Evolutionary conservation across 805 yeast genomes (phyloP).

Genomic region (Ogataea parapolymorpha): DNA sequence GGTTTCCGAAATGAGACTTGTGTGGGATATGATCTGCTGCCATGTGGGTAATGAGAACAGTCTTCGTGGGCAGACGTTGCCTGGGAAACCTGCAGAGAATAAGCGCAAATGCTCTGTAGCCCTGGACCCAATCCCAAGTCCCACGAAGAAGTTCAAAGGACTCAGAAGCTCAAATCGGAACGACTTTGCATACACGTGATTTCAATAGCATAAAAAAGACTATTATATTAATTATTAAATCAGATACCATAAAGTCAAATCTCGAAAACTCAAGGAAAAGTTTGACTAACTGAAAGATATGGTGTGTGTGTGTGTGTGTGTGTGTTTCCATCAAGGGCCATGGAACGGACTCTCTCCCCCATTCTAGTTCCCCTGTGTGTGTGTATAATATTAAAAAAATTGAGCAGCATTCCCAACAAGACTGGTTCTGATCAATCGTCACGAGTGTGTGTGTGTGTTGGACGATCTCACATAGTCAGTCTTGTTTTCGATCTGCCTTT

Average conservation of each 20-base stretch:
- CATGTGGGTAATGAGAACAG: slow-evolving; percentile 19
- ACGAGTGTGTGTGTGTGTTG: slow-evolving; percentile 16
- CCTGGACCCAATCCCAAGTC: slow-evolving; percentile 1
- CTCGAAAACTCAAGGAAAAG: slow-evolving; percentile 10
- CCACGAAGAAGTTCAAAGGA: slow-evolving; percentile 18
- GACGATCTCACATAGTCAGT: background rate
- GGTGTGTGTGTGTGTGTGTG: slow-evolving; percentile 11
- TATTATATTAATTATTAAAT: background rate
- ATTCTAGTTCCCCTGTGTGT: slow-evolving; percentile 15
- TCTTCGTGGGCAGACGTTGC: background rate
- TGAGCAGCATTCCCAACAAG: background rate
- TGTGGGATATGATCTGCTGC: slow-evolving; percentile 16
- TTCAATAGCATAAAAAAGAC: background rate
- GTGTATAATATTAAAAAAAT: background rate
- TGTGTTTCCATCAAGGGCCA: slow-evolving; percentile 5
- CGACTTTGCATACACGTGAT: slow-evolving; percentile 14
- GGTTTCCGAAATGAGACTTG: slow-evolving; percentile 16
- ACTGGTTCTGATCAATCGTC: background rate
- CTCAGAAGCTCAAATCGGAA: slow-evolving; percentile 18
- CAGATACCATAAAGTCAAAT: background rate
- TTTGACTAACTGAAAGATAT: slow-evolving; percentile 1
- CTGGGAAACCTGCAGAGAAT: slow-evolving; percentile 3
- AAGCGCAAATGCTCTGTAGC: slow-evolving; percentile 13
- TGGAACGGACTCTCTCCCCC: slow-evolving; percentile 22
- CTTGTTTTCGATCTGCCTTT: background rate